Evolutionary conservation across 805 yeast species (phyloP).

Genomic region (Sugiyamaella americana): DNA sequence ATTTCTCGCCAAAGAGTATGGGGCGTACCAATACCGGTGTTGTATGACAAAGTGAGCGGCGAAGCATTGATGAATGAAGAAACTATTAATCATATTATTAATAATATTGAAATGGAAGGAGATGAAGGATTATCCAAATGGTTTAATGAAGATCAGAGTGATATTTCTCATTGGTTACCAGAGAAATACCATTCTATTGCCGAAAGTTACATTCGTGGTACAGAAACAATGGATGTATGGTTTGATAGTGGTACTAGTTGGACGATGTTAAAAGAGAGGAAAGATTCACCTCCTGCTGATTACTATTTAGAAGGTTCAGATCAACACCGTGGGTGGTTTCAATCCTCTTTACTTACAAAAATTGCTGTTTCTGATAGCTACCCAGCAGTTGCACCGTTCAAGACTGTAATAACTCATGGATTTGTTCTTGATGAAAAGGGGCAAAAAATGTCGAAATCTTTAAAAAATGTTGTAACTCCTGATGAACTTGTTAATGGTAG

Average conservation of each 20-base stretch:
- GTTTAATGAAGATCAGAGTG: constrained; percentile 55
- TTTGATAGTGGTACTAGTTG: constrained; percentile 95
- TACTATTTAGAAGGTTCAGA: constrained; percentile 96
- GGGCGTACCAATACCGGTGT: constrained; percentile 97
- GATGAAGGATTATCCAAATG: constrained; percentile 42
- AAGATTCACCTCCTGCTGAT: constrained; percentile 55
- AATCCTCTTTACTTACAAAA: constrained; percentile 79
- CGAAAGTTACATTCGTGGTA: constrained; percentile 42
- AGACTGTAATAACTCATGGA: constrained; percentile 82
- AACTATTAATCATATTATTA: constrained; percentile 53
- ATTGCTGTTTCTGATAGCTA: constrained; percentile 41
- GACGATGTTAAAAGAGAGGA: constrained; percentile 47
- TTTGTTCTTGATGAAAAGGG: constrained; percentile 83
- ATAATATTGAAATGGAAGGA: constrained; percentile 51
- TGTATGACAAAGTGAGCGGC: constrained; percentile 57
- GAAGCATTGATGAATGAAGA: constrained; percentile 55
- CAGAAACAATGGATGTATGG: constrained; percentile 98
- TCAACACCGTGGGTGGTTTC: constrained; percentile 99
- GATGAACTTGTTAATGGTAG: constrained; percentile 46
- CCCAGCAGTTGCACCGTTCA: constrained; percentile 55
- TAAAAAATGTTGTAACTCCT: constrained; percentile 78
- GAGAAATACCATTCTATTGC: constrained; percentile 30
- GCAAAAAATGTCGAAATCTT: constrained; percentile 87
- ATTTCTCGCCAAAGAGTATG: constrained; percentile 92
- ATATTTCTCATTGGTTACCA: constrained; percentile 71